Evolutionary conservation across 2,329 filamentous ascomycete species (phyloP), one percentile per base, ranked within the genome.

Genomic region (Fusarium denticulatum): DNA sequence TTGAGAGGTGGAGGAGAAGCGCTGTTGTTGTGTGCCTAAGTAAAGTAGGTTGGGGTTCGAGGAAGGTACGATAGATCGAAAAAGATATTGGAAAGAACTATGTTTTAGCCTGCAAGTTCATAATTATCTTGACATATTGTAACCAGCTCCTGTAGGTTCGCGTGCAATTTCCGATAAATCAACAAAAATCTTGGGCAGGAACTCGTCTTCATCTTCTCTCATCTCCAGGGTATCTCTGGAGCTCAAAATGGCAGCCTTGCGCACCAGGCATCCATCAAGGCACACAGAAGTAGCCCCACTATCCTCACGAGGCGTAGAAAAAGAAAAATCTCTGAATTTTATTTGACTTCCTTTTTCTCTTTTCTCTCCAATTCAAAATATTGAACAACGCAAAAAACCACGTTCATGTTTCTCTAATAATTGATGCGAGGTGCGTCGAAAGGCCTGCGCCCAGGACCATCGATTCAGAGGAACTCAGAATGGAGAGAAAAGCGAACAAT

Each of bases 401-500:
- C 84, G 80, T 86, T 83, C 83, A 81, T 67, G 81, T 82, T 83
- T 76, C 79, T 82, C 79, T 71, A 64, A 75, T 53, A 78, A 79
- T 84, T 81, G 83, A 81, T 85, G 84, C 82, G 85, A 88, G 86
- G 86, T 84, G 82, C 80, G 80, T 79, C 74, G 77, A 73, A 72
- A 77, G 73, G 77, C 80, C 56, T 80, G 78, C 78, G 76, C 83
- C 86, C 86, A 88, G 67, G 86, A 88, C 86, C 84, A 75, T 69
- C 67, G 76, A 86, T 83, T 80, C 79, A 78, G 82, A 82, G 85
- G 81, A 83, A 82, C 81, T 82, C 78, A 86, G 84, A 85, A 88
- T 85, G 86, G 83, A 88, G 86, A 88, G 80, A 71, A 85, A 86
- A 82, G 78, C 85, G 86, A 84, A 85, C 86, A 87, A 87, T 88